Evolutionary conservation across 345 rosid genomes (phyloP).

Genomic region (Erysimum cheiranthoides): DNA sequence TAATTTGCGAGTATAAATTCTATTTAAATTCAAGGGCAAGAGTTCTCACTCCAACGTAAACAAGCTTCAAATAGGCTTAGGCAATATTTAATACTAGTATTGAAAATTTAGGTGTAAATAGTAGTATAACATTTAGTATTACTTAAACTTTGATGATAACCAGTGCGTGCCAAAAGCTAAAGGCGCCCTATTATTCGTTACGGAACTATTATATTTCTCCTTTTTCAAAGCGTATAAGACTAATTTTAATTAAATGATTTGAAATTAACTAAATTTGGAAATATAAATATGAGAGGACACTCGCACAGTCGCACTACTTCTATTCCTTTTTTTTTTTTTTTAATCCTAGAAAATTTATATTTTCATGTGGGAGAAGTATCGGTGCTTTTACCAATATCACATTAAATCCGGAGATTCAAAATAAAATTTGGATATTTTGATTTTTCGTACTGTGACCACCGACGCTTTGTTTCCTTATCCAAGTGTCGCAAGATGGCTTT

Average conservation of each 20-base stretch:
- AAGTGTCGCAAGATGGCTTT: slow-evolving; percentile 32
- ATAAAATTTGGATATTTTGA: slow-evolving; percentile 1
- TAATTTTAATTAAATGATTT: slow-evolving; percentile 1
- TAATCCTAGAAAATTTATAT: too few species aligned
- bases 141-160: too few species aligned
- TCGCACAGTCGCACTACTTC: not conserved
- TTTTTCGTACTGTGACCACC: slow-evolving; percentile 29
- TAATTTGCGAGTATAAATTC: not conserved
- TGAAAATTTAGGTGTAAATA: not conserved
- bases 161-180: slow-evolving; percentile 12
- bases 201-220: not conserved
- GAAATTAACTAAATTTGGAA: not conserved
- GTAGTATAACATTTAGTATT: not conserved
- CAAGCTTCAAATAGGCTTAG: not conserved
- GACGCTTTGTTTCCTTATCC: slow-evolving; percentile 38
- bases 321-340: too few species aligned
- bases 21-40: not conserved
- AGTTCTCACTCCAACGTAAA: not conserved
- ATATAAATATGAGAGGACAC: not conserved
- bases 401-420: slow-evolving; percentile 18
- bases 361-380: slow-evolving; percentile 13
- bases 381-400: slow-evolving; percentile 30
- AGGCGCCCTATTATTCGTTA: slow-evolving; percentile 6
- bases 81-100: not conserved
- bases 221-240: not conserved